A percentile compares a stretch with the other conserved stretches of the same genome.
phyloP scores from a whole-genome alignment of 2,329 filamentous ascomycete genomes.

The Helotiales sp. region DNA sequence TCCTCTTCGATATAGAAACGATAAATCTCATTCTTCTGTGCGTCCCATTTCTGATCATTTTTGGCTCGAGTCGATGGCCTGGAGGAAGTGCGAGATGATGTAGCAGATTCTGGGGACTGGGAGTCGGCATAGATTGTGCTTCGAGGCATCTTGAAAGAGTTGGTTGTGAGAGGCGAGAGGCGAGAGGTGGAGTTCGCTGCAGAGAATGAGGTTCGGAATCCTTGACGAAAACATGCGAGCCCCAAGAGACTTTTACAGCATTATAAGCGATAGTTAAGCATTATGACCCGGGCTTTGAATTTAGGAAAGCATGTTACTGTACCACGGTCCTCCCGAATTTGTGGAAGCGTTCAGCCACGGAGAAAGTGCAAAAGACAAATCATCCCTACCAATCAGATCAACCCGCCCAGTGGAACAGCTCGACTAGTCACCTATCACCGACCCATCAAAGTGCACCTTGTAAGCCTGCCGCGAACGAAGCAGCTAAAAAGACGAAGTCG shows the following conservation, averaged over 20 bases:
- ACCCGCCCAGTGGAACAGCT: constrained; percentile 8
- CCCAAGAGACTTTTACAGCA: neutral
- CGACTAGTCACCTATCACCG: constrained; percentile 4
- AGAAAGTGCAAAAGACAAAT: constrained; percentile 11
- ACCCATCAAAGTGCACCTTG: constrained; percentile 13
- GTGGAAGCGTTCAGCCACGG: constrained; percentile 10
- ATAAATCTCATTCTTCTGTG: constrained; percentile 18
- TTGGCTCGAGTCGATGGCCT: constrained; percentile 9
- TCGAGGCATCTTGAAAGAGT: constrained; percentile 3
- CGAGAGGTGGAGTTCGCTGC: neutral
- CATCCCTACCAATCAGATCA: constrained; percentile 9
- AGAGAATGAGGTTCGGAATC: constrained; percentile 2
- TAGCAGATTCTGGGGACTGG: constrained; percentile 1
- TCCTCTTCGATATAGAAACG: constrained; percentile 19
- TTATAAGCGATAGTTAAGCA: constrained; percentile 10
- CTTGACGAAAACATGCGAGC: constrained; percentile 4
- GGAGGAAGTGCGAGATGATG: neutral
- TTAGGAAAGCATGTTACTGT: neutral
- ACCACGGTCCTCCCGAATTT: neutral
- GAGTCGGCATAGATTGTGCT: constrained; percentile 3
- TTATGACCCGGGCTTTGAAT: neutral
- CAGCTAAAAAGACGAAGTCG: constrained; percentile 1
- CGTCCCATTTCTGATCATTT: constrained; percentile 28
- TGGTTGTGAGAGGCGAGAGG: neutral
- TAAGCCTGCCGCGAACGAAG: constrained; percentile 5